Evolutionary conservation across 305 asterid genomes (phyloP).

Genomic region (Solanum chacoense): DNA sequence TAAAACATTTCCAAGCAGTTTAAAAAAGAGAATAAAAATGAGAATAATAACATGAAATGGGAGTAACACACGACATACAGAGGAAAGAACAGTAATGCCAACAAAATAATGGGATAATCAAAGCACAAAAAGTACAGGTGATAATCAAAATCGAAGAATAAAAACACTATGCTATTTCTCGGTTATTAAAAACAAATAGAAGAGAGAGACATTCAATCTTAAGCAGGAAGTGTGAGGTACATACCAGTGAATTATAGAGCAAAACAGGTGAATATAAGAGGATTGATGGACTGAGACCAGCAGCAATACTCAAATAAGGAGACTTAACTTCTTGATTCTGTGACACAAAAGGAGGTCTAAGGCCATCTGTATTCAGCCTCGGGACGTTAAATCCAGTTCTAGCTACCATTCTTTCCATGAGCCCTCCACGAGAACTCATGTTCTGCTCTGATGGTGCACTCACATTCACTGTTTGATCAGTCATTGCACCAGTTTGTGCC

Average conservation of each 20-base stretch:
- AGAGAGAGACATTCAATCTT: background rate
- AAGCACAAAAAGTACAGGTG: background rate
- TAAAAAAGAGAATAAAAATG: background rate
- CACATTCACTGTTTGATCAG: conserved; percentile 11
- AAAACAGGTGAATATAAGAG: conserved; percentile 87
- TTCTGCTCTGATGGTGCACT: conserved; percentile 23
- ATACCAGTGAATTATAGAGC: conserved; percentile 61
- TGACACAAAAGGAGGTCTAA: conserved; percentile 43
- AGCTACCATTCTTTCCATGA: conserved; percentile 73
- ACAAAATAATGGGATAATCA: background rate
- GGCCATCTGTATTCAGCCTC: conserved; percentile 54
- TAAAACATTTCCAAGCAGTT: background rate
- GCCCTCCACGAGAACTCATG: conserved; percentile 45
- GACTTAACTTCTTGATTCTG: conserved; percentile 45
- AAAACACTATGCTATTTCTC: background rate
- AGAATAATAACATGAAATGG: background rate
- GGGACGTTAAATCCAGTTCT: conserved; percentile 86
- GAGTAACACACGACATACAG: background rate
- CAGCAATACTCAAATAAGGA: conserved; percentile 62
- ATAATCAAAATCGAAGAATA: background rate
- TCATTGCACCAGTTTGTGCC: conserved; percentile 3
- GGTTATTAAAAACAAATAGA: background rate
- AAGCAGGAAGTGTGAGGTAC: background rate
- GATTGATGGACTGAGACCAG: conserved; percentile 78
- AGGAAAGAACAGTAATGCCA: background rate